Evolutionary conservation across 179 eudicot species (phyloP).

Genomic region (Silene vulgaris): DNA sequence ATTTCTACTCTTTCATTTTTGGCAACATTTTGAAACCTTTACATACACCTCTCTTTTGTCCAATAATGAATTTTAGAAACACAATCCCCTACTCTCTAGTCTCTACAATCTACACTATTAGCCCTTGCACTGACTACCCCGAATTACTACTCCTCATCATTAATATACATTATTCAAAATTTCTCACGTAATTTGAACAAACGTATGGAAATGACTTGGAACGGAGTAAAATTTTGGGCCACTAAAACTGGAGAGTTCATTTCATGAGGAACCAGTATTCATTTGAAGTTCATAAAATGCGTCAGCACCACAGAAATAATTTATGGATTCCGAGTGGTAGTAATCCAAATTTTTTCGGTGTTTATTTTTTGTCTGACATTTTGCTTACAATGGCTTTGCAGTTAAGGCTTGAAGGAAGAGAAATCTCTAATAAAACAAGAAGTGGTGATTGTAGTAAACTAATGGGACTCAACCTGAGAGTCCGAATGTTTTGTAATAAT

Average conservation of each 20-base stretch:
- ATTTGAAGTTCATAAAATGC: not conserved
- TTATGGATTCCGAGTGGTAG: not conserved
- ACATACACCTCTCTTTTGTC: not conserved
- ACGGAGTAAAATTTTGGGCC: no score
- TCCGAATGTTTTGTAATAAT: slow-evolving; percentile 10
- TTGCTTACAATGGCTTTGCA: slow-evolving; percentile 20
- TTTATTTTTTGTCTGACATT: not conserved
- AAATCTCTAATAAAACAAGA: slow-evolving; percentile 1
- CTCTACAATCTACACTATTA: no score
- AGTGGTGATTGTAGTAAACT: not conserved
- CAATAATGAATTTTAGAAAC: not conserved
- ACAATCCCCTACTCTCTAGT: no score
- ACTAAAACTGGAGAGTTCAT: no score
- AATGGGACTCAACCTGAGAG: slow-evolving; percentile 17
- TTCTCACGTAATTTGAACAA: no score
- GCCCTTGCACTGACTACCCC: no score
- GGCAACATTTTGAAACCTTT: not conserved
- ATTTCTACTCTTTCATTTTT: not conserved
- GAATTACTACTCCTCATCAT: no score
- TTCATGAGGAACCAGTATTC: not conserved
- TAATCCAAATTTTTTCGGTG: not conserved
- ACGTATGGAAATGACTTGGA: no score
- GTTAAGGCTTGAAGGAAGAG: slow-evolving; percentile 13
- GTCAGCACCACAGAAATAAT: not conserved
- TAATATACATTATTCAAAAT: no score